phyloP scores from a whole-genome alignment of 768 basidiomycete genomes.

The Neoboletus brunneissimus region DNA sequence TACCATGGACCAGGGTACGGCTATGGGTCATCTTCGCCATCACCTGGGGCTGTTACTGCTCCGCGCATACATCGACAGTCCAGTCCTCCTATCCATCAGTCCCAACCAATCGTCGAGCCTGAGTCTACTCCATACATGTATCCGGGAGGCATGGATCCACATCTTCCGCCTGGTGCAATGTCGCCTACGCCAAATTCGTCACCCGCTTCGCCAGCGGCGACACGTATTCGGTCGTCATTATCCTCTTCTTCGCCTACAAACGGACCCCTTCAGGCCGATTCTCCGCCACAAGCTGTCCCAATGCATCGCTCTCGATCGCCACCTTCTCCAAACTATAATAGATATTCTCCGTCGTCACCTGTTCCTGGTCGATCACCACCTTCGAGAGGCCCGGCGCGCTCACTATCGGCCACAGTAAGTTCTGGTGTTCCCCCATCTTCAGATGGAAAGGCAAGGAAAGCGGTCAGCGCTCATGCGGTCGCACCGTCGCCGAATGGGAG shows the following conservation, averaged over 20 bases:
- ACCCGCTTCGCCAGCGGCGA: slow-evolving; percentile 20
- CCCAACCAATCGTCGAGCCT: slow-evolving; percentile 29
- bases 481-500: slow-evolving; percentile 35
- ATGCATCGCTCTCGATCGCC: slow-evolving; percentile 53
- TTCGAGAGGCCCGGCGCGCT: slow-evolving; percentile 56
- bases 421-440: slow-evolving; percentile 36
- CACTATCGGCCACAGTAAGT: slow-evolving; percentile 64
- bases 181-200: slow-evolving; percentile 30
- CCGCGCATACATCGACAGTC: slow-evolving; percentile 27
- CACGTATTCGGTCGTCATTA: slow-evolving; percentile 27
- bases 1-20: slow-evolving; percentile 44
- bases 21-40: slow-evolving; percentile 26
- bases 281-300: slow-evolving; percentile 29
- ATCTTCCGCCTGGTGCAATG: slow-evolving; percentile 63
- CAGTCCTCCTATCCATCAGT: slow-evolving; percentile 26
- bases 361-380: slow-evolving; percentile 22
- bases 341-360: slow-evolving; percentile 35
- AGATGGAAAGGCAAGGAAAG: slow-evolving; percentile 61
- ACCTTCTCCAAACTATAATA: slow-evolving; percentile 40
- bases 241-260: slow-evolving; percentile 36
- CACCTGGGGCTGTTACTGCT: slow-evolving; percentile 21
- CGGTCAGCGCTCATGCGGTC: slow-evolving; percentile 61
- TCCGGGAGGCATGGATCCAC: slow-evolving; percentile 33
- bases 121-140: slow-evolving; percentile 28
- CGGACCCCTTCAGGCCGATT: slow-evolving; percentile 14